Evolutionary conservation across 306 rosid species (phyloP), one percentile per base, ranked within the genome.

Genomic region (Betula pendula): DNA sequence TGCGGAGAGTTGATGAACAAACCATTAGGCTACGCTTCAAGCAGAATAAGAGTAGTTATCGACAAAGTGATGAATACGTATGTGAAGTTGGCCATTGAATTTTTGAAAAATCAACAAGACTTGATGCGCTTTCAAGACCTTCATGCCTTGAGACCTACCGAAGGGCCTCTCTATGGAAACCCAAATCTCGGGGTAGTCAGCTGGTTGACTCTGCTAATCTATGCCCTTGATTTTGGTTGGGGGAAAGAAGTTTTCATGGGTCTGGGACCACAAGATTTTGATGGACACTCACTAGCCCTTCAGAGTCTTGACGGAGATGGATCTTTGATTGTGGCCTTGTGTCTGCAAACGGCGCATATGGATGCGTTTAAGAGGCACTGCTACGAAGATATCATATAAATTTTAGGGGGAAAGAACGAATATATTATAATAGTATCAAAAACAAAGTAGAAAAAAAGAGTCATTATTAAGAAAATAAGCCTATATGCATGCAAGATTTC

Each of bases 221-320:
- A 88, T 65, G 92, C 83, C 8, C 72, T 81, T 38, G 92, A 91
- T 67, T 91, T 91, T 77, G 97, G 97, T 5, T 87, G 91, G 94
- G 91, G 92, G 2, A 88, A 84, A 42, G 89, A 87, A 31, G 42
- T 78, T 33, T 82, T 80, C 49, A 85, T 86, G 84, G 91, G 90
- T 2, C 88, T 88, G 0, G 88, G 88, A 4, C 48, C 88, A 0
- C 82, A 85, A 65, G 83, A 63, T 3, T 40, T 22, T 6, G 97
- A 91, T 73, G 97, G 92, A 11, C 79, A 82, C 55, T 55, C 79
- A n/a, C 48, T 79, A 75, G 42, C 86, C 49, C 83, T 85, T 71
- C 83, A 85, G 0, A 69, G 86, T 52, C 75, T 70, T 0, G 59
- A 76, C 51, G 84, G 70, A 1, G 88, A 89, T 86, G 97, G 91